phyloP scores from a whole-genome alignment of 164 flowering plant genomes.

The Akebia trifoliata region DNA sequence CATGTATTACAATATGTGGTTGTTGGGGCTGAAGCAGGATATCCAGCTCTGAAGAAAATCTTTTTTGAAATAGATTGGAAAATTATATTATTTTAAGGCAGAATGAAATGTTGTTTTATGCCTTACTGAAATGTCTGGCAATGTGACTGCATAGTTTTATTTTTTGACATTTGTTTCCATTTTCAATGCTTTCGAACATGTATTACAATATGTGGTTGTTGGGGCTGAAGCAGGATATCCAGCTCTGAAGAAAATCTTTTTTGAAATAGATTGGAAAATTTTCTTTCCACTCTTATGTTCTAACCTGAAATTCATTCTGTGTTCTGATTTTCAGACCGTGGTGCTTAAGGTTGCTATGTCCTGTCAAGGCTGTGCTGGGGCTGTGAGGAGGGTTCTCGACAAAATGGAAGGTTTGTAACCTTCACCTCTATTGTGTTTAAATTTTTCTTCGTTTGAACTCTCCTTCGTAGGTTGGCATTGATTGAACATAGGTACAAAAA shows the following conservation, averaged over 20 bases:
- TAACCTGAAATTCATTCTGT: constrained; percentile 2
- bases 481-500: too few species aligned
- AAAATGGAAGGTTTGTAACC: constrained; percentile 75
- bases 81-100: too few species aligned
- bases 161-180: too few species aligned
- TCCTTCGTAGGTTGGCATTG: too few species aligned
- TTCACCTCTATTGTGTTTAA: neutral
- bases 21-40: too few species aligned
- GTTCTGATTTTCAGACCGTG: constrained; percentile 54
- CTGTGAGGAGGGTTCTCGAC: constrained; percentile 81
- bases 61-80: neutral
- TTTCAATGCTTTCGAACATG: too few species aligned
- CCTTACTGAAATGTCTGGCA: too few species aligned
- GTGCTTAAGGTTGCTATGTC: constrained; percentile 94
- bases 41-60: neutral
- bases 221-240: neutral
- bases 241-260: neutral
- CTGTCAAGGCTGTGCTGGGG: constrained; percentile 87
- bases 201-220: too few species aligned
- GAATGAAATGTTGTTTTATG: too few species aligned
- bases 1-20: too few species aligned
- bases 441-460: neutral
- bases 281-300: neutral
- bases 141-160: too few species aligned
- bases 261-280: neutral